Base-by-base conservation (phyloP, 2,329 filamentous ascomycete genomes). In the Nigrospora sphaerica region DNA sequence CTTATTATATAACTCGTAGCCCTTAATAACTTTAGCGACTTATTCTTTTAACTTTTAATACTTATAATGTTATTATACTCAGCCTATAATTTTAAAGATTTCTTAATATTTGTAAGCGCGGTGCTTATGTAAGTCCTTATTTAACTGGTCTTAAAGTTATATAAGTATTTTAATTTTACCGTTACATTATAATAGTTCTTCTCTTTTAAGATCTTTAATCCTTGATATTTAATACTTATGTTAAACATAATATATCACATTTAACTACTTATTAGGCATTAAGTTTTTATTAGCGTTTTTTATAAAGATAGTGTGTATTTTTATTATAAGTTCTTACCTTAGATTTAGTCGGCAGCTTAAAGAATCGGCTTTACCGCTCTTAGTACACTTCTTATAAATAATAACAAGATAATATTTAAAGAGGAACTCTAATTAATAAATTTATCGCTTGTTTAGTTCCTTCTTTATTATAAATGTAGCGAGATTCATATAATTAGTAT, bases 401-500 rank as follows among this genome's bases (percentile, higher is more conserved):
- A 46, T 46, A 18, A 18, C 19, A 23, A 39, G 33, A 34, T 46
- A 16, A 40, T 40, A 39, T 46, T 46, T 32, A 4, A 39, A 38
- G 3, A 44, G 17, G 11, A 44, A 35, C 12, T 45, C 23, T 6
- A 32, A 28, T 16, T 45, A 45, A 16, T 39, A 16, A 16, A 45
- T 39, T 48, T 61, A 47, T 23, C 52, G 33, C 13, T 48, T 13
- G 36, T 52, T 59, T 11, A 63, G 42, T 18, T 54, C 18, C 39
- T 59, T 58, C 11, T 42, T 58, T 11, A 42, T 52, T 23, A 52
- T 56, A 44, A 64, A 62, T 14, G 47, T 47, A 28, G 45, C 45
- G 0, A 63, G 46, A 41, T 61, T 61, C 32, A 57, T 54, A 38
- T 63, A 48, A 51, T 48, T 23, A 3, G 14, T 40, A 28, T 44